These are phyloP conservation scores for Saccharum officinarum DNA, from an alignment of 176 grass and related monocot genomes.

Conservation along the genomic window DNA sequence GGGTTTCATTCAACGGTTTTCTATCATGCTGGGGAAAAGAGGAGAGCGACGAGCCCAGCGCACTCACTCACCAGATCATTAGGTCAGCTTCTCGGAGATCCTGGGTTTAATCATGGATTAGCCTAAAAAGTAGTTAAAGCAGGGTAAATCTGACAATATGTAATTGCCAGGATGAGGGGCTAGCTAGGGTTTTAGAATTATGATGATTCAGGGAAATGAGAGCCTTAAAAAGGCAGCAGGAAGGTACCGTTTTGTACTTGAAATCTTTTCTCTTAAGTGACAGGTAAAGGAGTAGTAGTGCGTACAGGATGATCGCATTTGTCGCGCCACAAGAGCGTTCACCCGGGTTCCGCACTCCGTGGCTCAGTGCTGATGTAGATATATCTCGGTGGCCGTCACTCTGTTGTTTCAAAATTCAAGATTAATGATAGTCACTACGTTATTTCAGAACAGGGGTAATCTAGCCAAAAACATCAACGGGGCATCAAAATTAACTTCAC, in stretches of 20 bases:
- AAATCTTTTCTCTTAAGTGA: constrained; percentile 16
- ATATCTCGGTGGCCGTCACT: background rate
- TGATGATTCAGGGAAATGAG: background rate
- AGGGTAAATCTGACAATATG: constrained; percentile 19
- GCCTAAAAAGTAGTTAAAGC: constrained; percentile 35
- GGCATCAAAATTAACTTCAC: too few relatives aligned
- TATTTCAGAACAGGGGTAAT: too few relatives aligned
- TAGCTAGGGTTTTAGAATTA: background rate
- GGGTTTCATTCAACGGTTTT: background rate
- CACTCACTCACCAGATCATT: background rate
- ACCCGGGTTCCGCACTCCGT: background rate
- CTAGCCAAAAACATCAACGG: background rate
- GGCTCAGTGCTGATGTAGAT: background rate
- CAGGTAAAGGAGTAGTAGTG: background rate
- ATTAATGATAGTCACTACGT: background rate
- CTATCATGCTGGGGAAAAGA: constrained; percentile 18
- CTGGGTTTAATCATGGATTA: constrained; percentile 31
- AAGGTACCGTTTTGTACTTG: constrained; percentile 41
- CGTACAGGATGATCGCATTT: background rate
- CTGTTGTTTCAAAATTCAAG: background rate
- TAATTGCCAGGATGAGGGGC: constrained; percentile 31
- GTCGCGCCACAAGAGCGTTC: background rate
- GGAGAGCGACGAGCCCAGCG: background rate
- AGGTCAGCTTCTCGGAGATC: constrained; percentile 6
- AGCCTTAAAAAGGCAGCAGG: constrained; percentile 4